These are phyloP conservation scores for Pueraria montana DNA, from an alignment of 306 rosid genomes.

Conservation along the genomic window DNA sequence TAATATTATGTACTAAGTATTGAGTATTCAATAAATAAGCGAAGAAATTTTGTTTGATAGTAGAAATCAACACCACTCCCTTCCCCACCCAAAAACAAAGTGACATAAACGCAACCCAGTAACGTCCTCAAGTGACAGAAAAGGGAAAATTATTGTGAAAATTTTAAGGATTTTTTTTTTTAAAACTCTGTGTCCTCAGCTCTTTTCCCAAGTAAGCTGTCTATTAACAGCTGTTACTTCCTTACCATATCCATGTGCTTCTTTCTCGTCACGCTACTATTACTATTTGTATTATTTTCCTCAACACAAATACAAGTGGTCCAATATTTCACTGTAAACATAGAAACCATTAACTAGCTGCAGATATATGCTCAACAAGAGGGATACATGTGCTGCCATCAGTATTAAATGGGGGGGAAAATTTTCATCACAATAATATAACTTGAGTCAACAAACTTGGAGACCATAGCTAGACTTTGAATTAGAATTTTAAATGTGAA, in stretches of 20 bases:
- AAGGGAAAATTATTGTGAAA: constrained; percentile 22
- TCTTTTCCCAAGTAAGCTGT: constrained; percentile 55
- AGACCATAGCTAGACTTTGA: constrained; percentile 56
- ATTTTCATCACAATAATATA: background rate
- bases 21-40: background rate
- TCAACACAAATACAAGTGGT: background rate
- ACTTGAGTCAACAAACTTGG: constrained; percentile 48
- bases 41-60: background rate
- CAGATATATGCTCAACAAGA: background rate
- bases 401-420: background rate
- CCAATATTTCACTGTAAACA: constrained; percentile 33
- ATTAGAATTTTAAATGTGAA: constrained; percentile 30
- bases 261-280: constrained; percentile 12
- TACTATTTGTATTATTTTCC: constrained; percentile 4
- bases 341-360: constrained; percentile 16
- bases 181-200: constrained; percentile 24
- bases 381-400: constrained; percentile 44
- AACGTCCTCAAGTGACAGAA: constrained; percentile 6
- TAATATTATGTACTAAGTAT: too few relatives aligned
- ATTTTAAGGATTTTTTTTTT: constrained; percentile 14
- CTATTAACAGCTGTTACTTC: constrained; percentile 54
- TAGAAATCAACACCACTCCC: background rate
- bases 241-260: constrained; percentile 46
- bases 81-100: background rate
- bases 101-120: background rate